Evolutionary conservation across 192 early-diverging fungal species (phyloP), one percentile per base, ranked within the genome.

Genomic region (Tieghemiomyces parasiticus): DNA sequence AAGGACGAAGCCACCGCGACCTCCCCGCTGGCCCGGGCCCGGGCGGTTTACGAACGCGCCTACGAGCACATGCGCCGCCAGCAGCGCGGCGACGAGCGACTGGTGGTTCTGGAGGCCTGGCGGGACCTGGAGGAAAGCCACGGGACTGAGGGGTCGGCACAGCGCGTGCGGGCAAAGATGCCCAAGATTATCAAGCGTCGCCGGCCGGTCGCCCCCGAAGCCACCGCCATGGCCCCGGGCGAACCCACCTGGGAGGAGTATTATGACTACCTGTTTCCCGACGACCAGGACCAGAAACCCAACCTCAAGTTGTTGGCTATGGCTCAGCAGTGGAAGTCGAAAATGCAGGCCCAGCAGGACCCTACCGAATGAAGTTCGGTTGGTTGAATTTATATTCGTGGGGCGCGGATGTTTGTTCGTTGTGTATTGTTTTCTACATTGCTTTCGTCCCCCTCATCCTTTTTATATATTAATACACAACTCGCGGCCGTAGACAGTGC

Each of bases 221-320:
- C 74, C 22, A 76, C 74, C 24, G 77, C 73, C 24, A 78, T 64
- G 26, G 46, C 46, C 8, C 25, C 46, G 25, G 25, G 20, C 19
- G 75, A 76, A 50, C 74, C 74, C 31, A 79, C 85, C 26, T 81
- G 87, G 83, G 96, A 99, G 67, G 96, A 99, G 78, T 99, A 94
- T 81, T 91, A 88, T 77, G 95, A 97, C 63, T 97, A 97, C 69
- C 85, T 99, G 52, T 99, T 95, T 71, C 92, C 93, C 31, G 96
- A 99, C 60, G 96, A 99, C 62, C 84, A 93, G 63, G 76, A 76
- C 6, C 86, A 93, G 51, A 78, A 81, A 35, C 80, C 90, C 10
- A 86, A 86, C 65, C 79, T 97, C 62, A 97, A 93, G 71, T 73
- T 99, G 30, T 76, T 97, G 63, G 84, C 82, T 63, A 83, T 89